Evolutionary conservation across 768 basidiomycete genomes (phyloP).

Genomic region (Lentinula aciculospora): DNA sequence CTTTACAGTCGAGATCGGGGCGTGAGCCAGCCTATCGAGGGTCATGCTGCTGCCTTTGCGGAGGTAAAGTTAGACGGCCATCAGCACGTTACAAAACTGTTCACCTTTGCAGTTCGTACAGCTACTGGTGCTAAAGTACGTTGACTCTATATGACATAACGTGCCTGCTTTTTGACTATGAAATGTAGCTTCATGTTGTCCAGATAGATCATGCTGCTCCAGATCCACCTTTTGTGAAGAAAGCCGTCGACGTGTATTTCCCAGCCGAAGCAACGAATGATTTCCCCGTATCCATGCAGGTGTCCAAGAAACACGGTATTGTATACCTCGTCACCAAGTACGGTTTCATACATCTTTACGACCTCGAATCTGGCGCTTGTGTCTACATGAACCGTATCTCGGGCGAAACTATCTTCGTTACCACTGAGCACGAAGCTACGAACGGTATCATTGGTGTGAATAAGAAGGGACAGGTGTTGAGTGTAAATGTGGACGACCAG

Average conservation of each 20-base stretch:
- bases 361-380: conserved; percentile 94
- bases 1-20: conserved; percentile 89
- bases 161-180: not conserved
- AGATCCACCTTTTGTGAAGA: conserved; percentile 92
- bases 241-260: conserved; percentile 98
- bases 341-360: conserved; percentile 98
- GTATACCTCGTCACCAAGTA: conserved; percentile 98
- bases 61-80: conserved; percentile 89
- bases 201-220: conserved; percentile 95
- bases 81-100: conserved; percentile 80
- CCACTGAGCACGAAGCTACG: conserved; percentile 90
- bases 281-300: conserved; percentile 99
- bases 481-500: conserved; percentile 94
- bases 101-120: conserved; percentile 92
- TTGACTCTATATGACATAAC: conserved; percentile 2
- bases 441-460: conserved; percentile 99
- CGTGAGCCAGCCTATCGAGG: conserved; percentile 97
- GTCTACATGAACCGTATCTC: conserved; percentile 99
- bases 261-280: conserved; percentile 97
- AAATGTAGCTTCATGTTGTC: conserved; percentile 84
- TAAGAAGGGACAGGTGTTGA: conserved; percentile 98
- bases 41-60: conserved; percentile 95
- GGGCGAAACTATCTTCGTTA: conserved; percentile 98
- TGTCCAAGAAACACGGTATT: conserved; percentile 95
- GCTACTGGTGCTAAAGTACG: conserved; percentile 96